Evolutionary conservation across 2,329 filamentous ascomycete genomes (phyloP), one percentile per base, ranked within the genome.

Genomic region (Rhinocladiella similis): DNA sequence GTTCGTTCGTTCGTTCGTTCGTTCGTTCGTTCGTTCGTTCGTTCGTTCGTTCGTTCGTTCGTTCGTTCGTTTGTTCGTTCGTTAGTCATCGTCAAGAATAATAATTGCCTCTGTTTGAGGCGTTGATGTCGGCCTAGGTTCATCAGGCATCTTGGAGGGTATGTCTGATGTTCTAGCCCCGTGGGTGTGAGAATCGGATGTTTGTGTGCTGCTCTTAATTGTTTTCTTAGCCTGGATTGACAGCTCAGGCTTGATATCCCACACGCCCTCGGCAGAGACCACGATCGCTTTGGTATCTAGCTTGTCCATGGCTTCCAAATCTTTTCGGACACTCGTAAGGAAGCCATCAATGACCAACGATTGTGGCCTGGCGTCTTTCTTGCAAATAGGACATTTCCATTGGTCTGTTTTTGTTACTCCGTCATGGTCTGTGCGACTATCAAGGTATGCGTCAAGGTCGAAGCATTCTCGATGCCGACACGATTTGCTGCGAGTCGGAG

Each of bases 401-500:
- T 83, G 83, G 66, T 94, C 90, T 79, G 7, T 82, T 83, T 63
- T 86, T 80, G 59, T 64, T 45, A 62, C 53, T 50, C 50, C 62
- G 43, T 79, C 79, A 41, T 70, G 73, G 20, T 69, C 72, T 19
- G 65, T 69, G 14, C 90, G 84, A 4, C 87, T 90, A 13, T 78
- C 72, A 7, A 99, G 80, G 76, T 90, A 97, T 1, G 83, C 92
- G 18, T 88, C 82, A 6, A 97, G 83, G 69, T 97, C 93, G 68
- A 97, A 97, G 68, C 91, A 96, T 68, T 97, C 90, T 35, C 87
- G 76, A 68, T 99, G 93, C 20, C 77, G 76, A 70, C 94, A 99
- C 2, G 71, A 65, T 6, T 67, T 75, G 22, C 90, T 86, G 25
- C 92, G 86, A 1, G 87, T 90, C 1, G 94, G 93, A 0, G 81